Evolutionary conservation across 352 stramenopile species (phyloP), one percentile per base, ranked within the genome.

Genomic region (Nothophytophthora sp.): DNA sequence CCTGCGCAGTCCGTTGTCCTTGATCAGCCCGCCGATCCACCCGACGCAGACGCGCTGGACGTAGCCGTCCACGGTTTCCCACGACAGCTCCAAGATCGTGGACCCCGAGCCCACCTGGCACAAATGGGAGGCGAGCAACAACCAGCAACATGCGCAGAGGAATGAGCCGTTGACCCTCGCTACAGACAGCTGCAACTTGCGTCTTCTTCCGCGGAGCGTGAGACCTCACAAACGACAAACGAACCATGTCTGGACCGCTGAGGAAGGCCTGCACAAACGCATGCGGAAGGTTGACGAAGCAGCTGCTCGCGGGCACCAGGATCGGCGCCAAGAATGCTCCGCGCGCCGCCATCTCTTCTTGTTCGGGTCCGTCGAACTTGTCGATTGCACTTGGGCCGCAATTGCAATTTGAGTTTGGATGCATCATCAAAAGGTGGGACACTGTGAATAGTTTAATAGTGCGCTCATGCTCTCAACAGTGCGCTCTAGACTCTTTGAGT

Each of bases 1-100:
- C 79, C 72, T 86, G 60, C 74, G 69, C 45, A 86, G 36, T 0
- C 51, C 53, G 25, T 52, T 58, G 41, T 73, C 63, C 48, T 81
- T 83, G 20, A 82, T 65, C 39, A 89, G 37, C 0, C 76, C 81
- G 12, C 81, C 79, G 29, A 90, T 68, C 81, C 81, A 92, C 5
- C 67, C 81, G 19, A 86, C 68, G 41, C 77, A 88, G 13, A 90
- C 73, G 37, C 77, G 76, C 51, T 90, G 81, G 20, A 88, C 75
- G 39, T 92, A 89, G 48, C 81, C 81, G n/a, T 92, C 81, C 13
- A 82, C 43, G 7, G 81, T 88, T 60, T 90, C 79, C 81, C 81
- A 92, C 33, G 79, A 89, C 23, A 92, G 50, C 52, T 88, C 77
- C 22, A 95, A 39, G 34, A 95, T 68, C n/a, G 68, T 82, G 11